Evolutionary conservation across 108 stramenopile genomes (phyloP), one percentile per base, ranked within the genome.

Genomic region (Skeletonema menzelii): DNA sequence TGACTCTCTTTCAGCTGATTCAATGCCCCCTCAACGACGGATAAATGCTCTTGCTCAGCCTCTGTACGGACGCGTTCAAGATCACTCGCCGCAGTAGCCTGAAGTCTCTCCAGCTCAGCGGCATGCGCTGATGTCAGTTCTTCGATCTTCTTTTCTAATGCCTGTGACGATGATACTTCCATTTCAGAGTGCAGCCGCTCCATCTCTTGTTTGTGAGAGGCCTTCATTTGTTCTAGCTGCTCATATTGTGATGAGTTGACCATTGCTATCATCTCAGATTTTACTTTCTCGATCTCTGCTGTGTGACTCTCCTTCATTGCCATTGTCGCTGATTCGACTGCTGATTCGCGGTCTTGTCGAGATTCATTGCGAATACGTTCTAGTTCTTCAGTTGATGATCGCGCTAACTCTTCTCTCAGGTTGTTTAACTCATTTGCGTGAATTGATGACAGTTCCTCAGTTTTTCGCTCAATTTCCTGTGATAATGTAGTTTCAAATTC

Each of bases 81-180:
- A 37, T 67, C 74, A 31, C 38, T 60, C 58, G 59, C 57, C 30
- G 67, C 60, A 24, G 59, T 56, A 22, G 66, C 60, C 53, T 67
- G 30, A 8, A 84, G 26, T 8, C 73, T 68, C 15, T 86, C 78
- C 20, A 86, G 1, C 60, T 77, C 70, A 22, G 74, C 57, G 10
- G 32, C 17, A 65, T 72, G 70, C 37, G 61, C 20, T 47, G 37
- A n/a, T 49, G 26, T 6, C 5, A 65, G 31, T 56, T 73, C 58
- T 32, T 73, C 32, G 14, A 79, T 13, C 27, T 59, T 30, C 27
- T 27, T 67, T 27, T 19, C 58, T 22, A 47, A 15, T 27, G 14
- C 26, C 49, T 34, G 26, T 15, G 20, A 38, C 5, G 19, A 57
- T 38, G 60, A 20, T 57, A 31, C 53, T 44, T 80, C 73, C 69